Percentiles rank a stretch among this genome's conserved stretches.
Evolutionary conservation across 2,329 filamentous ascomycete species (phyloP).

Genomic region (Monosporascus sp.): DNA sequence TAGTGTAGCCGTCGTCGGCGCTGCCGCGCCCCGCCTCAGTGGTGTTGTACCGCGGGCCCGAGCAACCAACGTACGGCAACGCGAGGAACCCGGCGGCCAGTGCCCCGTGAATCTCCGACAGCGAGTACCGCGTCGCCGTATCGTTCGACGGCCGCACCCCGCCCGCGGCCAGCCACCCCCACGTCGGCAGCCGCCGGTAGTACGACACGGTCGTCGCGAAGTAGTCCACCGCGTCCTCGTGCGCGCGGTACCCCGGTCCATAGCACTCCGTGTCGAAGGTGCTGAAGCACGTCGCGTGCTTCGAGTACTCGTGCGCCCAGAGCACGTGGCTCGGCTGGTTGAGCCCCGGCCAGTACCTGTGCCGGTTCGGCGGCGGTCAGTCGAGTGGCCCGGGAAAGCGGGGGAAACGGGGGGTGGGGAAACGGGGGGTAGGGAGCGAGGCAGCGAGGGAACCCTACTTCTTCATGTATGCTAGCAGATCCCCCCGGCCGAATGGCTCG

Average conservation of each 20-base stretch:
- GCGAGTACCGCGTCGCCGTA: constrained; percentile 51
- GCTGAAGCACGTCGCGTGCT: constrained; percentile 63
- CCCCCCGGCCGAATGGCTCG: constrained; percentile 49
- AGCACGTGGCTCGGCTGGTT: constrained; percentile 51
- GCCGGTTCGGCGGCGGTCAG: neutral
- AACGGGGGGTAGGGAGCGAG: no score
- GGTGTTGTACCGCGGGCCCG: constrained; percentile 54
- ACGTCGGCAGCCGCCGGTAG: constrained; percentile 55
- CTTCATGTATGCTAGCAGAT: constrained; percentile 62
- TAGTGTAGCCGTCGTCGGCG: constrained; percentile 50
- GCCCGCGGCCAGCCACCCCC: constrained; percentile 49
- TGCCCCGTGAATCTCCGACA: constrained; percentile 45
- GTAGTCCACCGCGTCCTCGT: constrained; percentile 58
- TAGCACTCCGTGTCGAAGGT: constrained; percentile 63
- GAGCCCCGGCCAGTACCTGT: constrained; percentile 53
- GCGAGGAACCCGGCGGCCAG: constrained; percentile 47
- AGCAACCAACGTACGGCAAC: constrained; percentile 56
- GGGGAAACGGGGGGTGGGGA: constrained; percentile 7
- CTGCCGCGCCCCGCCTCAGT: constrained; percentile 52
- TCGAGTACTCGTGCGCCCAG: constrained; percentile 64
- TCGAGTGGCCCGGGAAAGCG: constrained; percentile 3
- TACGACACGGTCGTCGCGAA: constrained; percentile 56
- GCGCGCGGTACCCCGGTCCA: constrained; percentile 48
- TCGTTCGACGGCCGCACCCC: constrained; percentile 54
- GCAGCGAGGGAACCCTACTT: constrained; percentile 30